Base-by-base conservation (phyloP, 2,329 filamentous ascomycete species). In the Fusarium buharicum region DNA sequence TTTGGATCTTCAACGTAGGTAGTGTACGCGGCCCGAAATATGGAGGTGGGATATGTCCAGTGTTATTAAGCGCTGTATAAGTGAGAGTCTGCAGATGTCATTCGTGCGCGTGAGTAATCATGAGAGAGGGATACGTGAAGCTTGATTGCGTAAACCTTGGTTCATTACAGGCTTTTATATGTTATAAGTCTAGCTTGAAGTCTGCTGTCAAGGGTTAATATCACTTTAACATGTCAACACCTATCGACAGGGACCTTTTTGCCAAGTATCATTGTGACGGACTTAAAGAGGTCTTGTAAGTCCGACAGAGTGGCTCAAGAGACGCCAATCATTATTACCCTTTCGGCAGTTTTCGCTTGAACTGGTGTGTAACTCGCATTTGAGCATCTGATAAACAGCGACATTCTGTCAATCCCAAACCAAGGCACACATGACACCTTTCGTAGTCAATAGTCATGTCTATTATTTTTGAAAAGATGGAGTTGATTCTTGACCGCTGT, bases 401-500 rank as follows among this genome's bases (percentile, higher is more conserved):
- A 31, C 8, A n/a, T 24, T 36, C 30, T 17, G 28, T 17, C 22
- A 12, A 51, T 41, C 18, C 18, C 18, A 16, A 18, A 37, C 22
- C 6, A 17, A 24, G 6, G 37, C 5, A n/a, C 7, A 22, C 47
- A 53, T 31, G 18, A 31, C 11, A 12, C 16, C 28, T 34, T 41
- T 53, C 10, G 22, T 28, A 41, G 39, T 27, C 37, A 33, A 51
- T 37, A 44, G 14, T 17, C 27, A 24, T 41, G 18, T 55, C 18
- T 44, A 10, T 31, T 28, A 38, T 22, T 47, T 48, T 33, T 41
- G 40, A 43, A 45, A 28, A 36, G 16, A 16, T 20, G 34, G 31
- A 33, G 47, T 41, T 50, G 52, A 55, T 41, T 45, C 48, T 59
- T 52, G 43, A 62, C 56, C 55, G 59, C 51, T 52, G 50, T 62